These are phyloP conservation scores for Neurospora sp. DNA, from an alignment of 495 filamentous ascomycete genomes.

Conservation along the genomic window DNA sequence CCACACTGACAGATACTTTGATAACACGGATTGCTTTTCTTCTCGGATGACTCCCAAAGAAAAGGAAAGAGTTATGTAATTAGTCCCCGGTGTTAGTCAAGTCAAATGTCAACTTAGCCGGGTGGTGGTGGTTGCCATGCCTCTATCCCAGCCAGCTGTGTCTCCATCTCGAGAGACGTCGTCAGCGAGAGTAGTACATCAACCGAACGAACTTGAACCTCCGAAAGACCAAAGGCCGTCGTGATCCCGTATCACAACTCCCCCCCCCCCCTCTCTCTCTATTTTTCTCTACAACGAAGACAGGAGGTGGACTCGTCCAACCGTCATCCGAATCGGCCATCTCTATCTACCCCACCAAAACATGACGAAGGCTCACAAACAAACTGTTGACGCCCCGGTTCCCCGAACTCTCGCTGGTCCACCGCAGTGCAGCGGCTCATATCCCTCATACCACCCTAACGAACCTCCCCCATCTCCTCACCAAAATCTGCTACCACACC, in stretches of 20 bases:
- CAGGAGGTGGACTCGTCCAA: background rate
- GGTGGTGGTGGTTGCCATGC: background rate
- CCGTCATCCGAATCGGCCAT: background rate
- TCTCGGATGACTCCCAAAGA: background rate
- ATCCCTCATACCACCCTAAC: no score
- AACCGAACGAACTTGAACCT: no score
- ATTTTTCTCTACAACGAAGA: no score
- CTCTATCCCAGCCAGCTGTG: no score
- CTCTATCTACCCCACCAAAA: background rate
- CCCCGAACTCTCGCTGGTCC: background rate
- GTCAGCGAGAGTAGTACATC: no score
- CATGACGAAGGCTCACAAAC: background rate
- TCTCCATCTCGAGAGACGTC: no score
- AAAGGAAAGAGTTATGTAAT: background rate
- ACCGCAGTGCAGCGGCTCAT: background rate
- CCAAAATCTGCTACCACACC: background rate
- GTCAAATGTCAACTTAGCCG: background rate
- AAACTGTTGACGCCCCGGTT: background rate
- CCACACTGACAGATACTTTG: background rate
- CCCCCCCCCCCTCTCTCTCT: no score
- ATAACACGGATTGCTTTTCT: background rate
- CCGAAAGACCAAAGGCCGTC: no score
- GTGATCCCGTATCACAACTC: background rate
- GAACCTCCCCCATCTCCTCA: fast-evolving
- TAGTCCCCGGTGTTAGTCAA: background rate